A percentile compares a stretch with the other conserved stretches of the same genome.
These are phyloP conservation scores for Mycena floridula DNA, from an alignment of 768 basidiomycete genomes.

Conservation along the genomic window DNA sequence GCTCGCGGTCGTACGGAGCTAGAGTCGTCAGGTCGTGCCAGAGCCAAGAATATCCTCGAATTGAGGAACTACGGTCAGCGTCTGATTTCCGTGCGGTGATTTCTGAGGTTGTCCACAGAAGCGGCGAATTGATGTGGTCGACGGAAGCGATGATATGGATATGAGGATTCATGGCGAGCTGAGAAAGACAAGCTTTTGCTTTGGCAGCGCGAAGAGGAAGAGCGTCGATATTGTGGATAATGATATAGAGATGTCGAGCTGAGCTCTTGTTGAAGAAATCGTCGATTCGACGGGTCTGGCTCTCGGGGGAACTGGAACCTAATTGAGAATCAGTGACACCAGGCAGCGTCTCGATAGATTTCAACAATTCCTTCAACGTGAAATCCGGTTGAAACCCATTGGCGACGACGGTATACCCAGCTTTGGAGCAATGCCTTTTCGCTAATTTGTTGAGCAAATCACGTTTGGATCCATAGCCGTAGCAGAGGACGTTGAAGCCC, in stretches of 20 bases:
- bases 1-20: slow-evolving; percentile 72
- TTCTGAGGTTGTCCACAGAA: slow-evolving; percentile 78
- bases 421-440: slow-evolving; percentile 40
- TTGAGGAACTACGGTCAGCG: background rate
- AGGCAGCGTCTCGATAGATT: slow-evolving; percentile 49
- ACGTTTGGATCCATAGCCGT: slow-evolving; percentile 89
- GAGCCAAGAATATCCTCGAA: slow-evolving; percentile 64
- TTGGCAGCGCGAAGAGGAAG: slow-evolving; percentile 59
- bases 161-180: slow-evolving; percentile 65
- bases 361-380: slow-evolving; percentile 60
- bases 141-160: slow-evolving; percentile 83
- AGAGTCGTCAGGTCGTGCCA: slow-evolving; percentile 93
- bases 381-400: slow-evolving; percentile 75
- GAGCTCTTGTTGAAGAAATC: slow-evolving; percentile 45
- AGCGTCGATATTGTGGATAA: slow-evolving; percentile 88
- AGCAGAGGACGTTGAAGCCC: slow-evolving; percentile 86
- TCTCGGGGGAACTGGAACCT: slow-evolving; percentile 42
- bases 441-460: slow-evolving; percentile 72
- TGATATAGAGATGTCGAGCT: slow-evolving; percentile 55
- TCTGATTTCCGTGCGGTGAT: slow-evolving; percentile 43
- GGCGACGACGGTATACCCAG: slow-evolving; percentile 69
- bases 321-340: slow-evolving; percentile 29
- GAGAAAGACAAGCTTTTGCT: slow-evolving; percentile 58
- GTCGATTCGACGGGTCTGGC: slow-evolving; percentile 58
- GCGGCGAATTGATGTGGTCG: slow-evolving; percentile 80